Conservation (phyloP, 2,329 filamentous ascomycete species). For the Akanthomyces muscarius region DNA sequence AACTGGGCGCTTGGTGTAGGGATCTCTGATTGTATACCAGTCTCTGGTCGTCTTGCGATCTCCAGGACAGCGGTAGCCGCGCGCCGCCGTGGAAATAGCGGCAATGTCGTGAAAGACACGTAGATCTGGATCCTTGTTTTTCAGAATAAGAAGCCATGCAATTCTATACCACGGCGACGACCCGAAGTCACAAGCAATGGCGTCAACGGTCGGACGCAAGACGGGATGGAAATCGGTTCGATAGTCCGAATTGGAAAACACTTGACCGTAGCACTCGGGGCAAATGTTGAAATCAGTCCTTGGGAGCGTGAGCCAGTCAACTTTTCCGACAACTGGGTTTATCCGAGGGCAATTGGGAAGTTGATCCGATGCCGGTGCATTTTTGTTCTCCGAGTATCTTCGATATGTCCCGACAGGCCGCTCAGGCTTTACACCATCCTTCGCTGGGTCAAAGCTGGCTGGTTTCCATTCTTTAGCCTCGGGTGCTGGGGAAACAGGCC, state of each 20-base stretch:
- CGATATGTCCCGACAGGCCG: slow-evolving; percentile 45
- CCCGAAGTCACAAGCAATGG: slow-evolving; percentile 74
- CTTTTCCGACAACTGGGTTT: slow-evolving; percentile 55
- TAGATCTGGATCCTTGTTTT: slow-evolving; percentile 62
- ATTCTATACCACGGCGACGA: slow-evolving; percentile 75
- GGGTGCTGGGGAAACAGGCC: slow-evolving; percentile 14
- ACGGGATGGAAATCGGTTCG: slow-evolving; percentile 58
- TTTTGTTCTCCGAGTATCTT: slow-evolving; percentile 47
- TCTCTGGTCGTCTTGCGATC: slow-evolving; percentile 51
- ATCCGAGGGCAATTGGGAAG: slow-evolving; percentile 69
- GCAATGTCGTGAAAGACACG: slow-evolving; percentile 67
- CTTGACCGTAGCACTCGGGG: slow-evolving; percentile 68
- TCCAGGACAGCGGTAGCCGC: slow-evolving; percentile 54
- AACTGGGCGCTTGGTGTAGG: slow-evolving; percentile 58
- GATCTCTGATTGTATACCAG: slow-evolving; percentile 75
- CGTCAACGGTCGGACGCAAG: slow-evolving; percentile 52
- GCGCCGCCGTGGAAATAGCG: slow-evolving; percentile 48
- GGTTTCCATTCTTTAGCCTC: slow-evolving; percentile 42
- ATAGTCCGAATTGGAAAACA: slow-evolving; percentile 67
- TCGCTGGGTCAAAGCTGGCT: slow-evolving; percentile 40
- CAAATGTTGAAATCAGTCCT: slow-evolving; percentile 75
- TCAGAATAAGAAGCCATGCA: slow-evolving; percentile 75
- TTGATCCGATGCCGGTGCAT: slow-evolving; percentile 31
- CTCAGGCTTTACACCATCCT: slow-evolving; percentile 33
- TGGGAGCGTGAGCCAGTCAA: slow-evolving; percentile 78